Base-by-base conservation (phyloP, 345 rosid genomes). In the Acer negundo region DNA sequence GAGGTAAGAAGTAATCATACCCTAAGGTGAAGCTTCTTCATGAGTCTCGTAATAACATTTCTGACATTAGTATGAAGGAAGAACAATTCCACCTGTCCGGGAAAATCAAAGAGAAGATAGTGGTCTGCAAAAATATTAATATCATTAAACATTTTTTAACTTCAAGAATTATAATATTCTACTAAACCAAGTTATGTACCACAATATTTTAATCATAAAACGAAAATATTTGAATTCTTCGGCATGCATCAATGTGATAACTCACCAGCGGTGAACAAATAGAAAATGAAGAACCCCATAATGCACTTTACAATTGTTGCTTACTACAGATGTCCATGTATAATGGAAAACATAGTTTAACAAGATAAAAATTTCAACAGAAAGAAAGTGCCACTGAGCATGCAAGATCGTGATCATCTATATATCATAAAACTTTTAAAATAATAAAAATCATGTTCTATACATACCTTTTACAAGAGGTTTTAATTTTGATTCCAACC, bases 71-170 rank as follows among this genome's bases (percentile, higher is more conserved):
- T 79, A 79, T 93, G 97, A 78, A 89, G 91, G 81, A 93, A 94
- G 83, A 89, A 97, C 38, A 97, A 77, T 80, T 94, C 99, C 79
- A 97, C 98, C 86, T 92, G 99, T 72, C 97, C 97, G 76, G 99
- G 98, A 82, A 97, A 94, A 86, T 94, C 98, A 82, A 97, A 94
- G 74, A 93, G 95, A 79, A 94, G 85, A 86, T 94, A 94, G 85
- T 94, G 97, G 79, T 94, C 99, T 94, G 96, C 88, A 89, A 80
- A 46, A 75, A 47, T 79, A 73, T 62, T 24, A 56, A 82, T 67
- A 7, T 4, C 22, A 24, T 79, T 77, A 84, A 62, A 75, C 2
- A 63, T 46, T 62, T 62, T 49, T 40, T 65, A 13, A 13, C 28
- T 17, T 44, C 3, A 22, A 80, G n/a, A 4, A 46, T 44, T 38